Conservation (phyloP, 805 yeast genomes). For the Starmerella vaccinii region DNA sequence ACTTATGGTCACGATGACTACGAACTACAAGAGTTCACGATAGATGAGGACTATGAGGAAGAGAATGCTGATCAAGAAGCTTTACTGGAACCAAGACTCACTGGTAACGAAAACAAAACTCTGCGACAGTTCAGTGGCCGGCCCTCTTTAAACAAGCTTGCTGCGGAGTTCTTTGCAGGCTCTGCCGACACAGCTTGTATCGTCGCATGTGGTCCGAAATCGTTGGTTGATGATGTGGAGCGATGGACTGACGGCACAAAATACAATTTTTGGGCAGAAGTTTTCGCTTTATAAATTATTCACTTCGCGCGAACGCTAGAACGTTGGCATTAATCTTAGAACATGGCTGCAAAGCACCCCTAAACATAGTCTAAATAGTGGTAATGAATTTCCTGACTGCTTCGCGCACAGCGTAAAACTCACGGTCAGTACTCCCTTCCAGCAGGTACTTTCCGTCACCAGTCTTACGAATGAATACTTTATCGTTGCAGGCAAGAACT, state of each 20-base stretch:
- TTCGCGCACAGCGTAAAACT: slow-evolving; percentile 45
- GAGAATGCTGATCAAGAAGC: slow-evolving; percentile 11
- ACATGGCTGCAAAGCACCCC: too few species aligned
- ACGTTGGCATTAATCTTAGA: too few species aligned
- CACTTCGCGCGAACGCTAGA: too few species aligned
- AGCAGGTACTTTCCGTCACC: slow-evolving; percentile 75
- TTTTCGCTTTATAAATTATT: slow-evolving; percentile 19
- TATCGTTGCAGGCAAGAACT: slow-evolving; percentile 71
- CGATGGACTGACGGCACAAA: slow-evolving; percentile 19
- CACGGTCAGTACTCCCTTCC: slow-evolving; percentile 66
- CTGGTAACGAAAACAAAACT: neutral
- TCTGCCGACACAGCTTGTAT: slow-evolving; percentile 11
- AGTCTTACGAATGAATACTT: slow-evolving; percentile 63
- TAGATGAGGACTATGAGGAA: slow-evolving; percentile 11
- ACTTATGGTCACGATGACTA: slow-evolving; percentile 10
- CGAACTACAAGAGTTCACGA: slow-evolving; percentile 14
- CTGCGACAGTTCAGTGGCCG: slow-evolving; percentile 16
- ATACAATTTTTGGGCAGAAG: slow-evolving; percentile 22
- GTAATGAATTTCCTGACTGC: slow-evolving; percentile 23
- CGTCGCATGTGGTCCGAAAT: slow-evolving; percentile 26
- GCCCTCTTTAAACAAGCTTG: slow-evolving; percentile 15
- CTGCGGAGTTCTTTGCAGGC: slow-evolving; percentile 1
- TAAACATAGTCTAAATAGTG: slow-evolving; percentile 9
- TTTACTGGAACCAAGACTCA: neutral
- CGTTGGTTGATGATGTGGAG: slow-evolving; percentile 18